A percentile compares a stretch with the other conserved stretches of the same genome.
Evolutionary conservation across 257 asterid genomes (phyloP).

Genomic region (Prunella vulgaris): DNA sequence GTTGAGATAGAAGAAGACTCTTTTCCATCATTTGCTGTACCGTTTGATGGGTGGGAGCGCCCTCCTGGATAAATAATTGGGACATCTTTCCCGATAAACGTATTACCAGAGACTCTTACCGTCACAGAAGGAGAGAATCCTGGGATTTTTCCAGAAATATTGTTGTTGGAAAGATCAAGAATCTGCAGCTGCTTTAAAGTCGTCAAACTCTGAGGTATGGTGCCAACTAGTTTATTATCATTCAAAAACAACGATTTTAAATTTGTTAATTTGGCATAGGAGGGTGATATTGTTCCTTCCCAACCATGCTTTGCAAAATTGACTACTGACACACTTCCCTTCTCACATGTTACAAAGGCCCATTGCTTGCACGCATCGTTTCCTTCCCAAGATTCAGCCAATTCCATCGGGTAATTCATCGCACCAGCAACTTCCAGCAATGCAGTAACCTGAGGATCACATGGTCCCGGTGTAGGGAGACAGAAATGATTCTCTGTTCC

Average conservation of each 20-base stretch:
- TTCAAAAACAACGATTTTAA: slow-evolving; percentile 41
- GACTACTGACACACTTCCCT: slow-evolving; percentile 46
- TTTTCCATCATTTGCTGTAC: background rate
- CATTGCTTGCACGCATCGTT: slow-evolving; percentile 63
- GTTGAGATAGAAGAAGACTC: slow-evolving; percentile 19
- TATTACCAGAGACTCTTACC: slow-evolving; percentile 46
- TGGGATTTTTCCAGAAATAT: slow-evolving; percentile 71
- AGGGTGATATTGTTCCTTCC: slow-evolving; percentile 60
- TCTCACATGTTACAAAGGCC: slow-evolving; percentile 51
- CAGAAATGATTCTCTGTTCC: slow-evolving; percentile 59
- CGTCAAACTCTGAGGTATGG: slow-evolving; percentile 56
- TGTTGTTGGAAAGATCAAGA: slow-evolving; percentile 77
- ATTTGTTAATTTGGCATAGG: slow-evolving; percentile 43
- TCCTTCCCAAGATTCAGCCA: slow-evolving; percentile 74
- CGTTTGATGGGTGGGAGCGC: background rate
- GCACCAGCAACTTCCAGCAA: slow-evolving; percentile 50
- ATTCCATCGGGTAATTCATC: slow-evolving; percentile 47
- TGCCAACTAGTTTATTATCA: slow-evolving; percentile 57
- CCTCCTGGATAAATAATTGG: slow-evolving; percentile 28
- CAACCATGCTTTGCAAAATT: slow-evolving; percentile 56
- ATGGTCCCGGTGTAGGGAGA: slow-evolving; percentile 49
- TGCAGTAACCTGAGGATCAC: slow-evolving; percentile 61
- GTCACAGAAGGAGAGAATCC: slow-evolving; percentile 34
- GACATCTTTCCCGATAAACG: slow-evolving; percentile 49
- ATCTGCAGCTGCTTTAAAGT: slow-evolving; percentile 37